Percentiles rank a stretch among this genome's conserved stretches.
Evolutionary conservation across 1,139 yeast genomes (phyloP).

Genomic region (Nadsonia commutata): DNA sequence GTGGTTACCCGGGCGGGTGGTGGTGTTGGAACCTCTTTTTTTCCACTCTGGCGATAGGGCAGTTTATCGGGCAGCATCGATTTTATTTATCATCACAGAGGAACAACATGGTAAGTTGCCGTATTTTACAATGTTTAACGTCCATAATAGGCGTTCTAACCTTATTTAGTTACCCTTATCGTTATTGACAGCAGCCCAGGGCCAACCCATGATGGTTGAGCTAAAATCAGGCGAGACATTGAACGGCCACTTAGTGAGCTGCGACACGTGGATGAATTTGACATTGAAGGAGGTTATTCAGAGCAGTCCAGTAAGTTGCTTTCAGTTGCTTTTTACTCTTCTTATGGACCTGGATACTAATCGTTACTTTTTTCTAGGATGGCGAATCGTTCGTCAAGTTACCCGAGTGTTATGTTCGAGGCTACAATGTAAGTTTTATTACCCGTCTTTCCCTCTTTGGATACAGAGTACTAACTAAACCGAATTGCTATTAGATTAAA

Average conservation of each 20-base stretch:
- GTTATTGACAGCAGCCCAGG: conserved; percentile 79
- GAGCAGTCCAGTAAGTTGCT: conserved; percentile 33
- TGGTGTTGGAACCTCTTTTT: too few species aligned
- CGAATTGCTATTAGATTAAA: conserved; percentile 28
- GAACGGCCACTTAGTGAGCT: conserved; percentile 70
- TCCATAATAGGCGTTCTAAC: too few species aligned
- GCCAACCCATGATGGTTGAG: conserved; percentile 78
- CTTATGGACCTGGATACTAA: neutral
- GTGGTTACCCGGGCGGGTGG: too few species aligned
- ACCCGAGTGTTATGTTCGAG: conserved; percentile 73
- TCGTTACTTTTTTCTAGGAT: conserved; percentile 17
- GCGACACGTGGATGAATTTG: conserved; percentile 94
- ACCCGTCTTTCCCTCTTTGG: too few species aligned
- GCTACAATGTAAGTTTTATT: conserved; percentile 38
- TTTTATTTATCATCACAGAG: too few species aligned
- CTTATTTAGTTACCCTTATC: conserved; percentile 63
- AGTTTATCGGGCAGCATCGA: too few species aligned
- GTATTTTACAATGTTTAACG: too few species aligned
- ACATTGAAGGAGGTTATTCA: conserved; percentile 69
- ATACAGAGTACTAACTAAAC: conserved; percentile 1
- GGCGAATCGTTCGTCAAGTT: conserved; percentile 56
- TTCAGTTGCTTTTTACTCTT: too few species aligned
- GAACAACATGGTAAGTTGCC: too few species aligned
- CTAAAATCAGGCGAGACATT: conserved; percentile 84
- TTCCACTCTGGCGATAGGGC: too few species aligned